Percentiles rank a stretch among this genome's conserved stretches.
Evolutionary conservation across 805 yeast species (phyloP).

Genomic region (Saturnispora kantuleensis): DNA sequence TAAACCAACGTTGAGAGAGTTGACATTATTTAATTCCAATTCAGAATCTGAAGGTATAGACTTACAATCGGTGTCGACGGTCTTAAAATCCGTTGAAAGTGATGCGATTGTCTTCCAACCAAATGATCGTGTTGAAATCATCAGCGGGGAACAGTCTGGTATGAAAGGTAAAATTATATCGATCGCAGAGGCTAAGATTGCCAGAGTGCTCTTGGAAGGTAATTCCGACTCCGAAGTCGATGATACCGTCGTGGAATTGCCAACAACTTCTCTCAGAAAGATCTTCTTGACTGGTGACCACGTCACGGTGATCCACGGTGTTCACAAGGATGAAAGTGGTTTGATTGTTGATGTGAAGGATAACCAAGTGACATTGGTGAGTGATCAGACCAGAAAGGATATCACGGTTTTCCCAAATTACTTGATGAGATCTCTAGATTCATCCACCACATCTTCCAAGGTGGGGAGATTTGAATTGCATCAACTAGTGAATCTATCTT

Average conservation of each 20-base stretch:
- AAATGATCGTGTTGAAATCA: constrained; percentile 88
- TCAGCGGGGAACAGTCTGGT: constrained; percentile 89
- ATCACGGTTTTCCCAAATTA: constrained; percentile 89
- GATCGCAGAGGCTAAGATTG: constrained; percentile 47
- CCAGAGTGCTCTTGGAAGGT: constrained; percentile 40
- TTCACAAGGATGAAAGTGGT: constrained; percentile 90
- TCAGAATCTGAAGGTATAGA: constrained; percentile 64
- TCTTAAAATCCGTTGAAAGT: constrained; percentile 57
- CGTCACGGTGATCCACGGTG: constrained; percentile 85
- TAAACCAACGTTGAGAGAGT: constrained; percentile 80
- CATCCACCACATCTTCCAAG: constrained; percentile 58
- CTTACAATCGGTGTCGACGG: constrained; percentile 74
- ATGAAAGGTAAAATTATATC: constrained; percentile 71
- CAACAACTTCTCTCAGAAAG: constrained; percentile 72
- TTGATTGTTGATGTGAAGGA: constrained; percentile 73
- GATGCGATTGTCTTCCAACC: constrained; percentile 65
- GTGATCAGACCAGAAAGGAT: constrained; percentile 83
- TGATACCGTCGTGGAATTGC: constrained; percentile 63
- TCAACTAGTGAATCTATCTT: constrained; percentile 81
- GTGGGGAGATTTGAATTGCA: constrained; percentile 76
- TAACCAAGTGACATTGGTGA: constrained; percentile 81
- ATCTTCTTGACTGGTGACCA: constrained; percentile 89
- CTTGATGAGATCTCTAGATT: constrained; percentile 81
- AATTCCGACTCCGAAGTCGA: constrained; percentile 33
- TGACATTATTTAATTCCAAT: constrained; percentile 60